Evolutionary conservation across 1,139 yeast species (phyloP).

Genomic region (Zygosaccharomyces pseudobailii): DNA sequence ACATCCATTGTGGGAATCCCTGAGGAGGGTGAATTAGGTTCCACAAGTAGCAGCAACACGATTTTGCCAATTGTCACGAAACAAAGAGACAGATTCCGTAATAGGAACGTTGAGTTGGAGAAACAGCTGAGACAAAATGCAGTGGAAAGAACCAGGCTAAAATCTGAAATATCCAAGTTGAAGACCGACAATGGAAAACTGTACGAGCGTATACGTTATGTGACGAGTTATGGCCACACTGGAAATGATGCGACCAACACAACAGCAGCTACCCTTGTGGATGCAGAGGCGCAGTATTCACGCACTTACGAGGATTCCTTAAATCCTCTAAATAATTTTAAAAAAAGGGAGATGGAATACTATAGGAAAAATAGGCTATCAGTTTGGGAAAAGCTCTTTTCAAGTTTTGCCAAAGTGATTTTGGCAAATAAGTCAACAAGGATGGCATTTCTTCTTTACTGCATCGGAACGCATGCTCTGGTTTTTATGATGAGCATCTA

Average conservation of each 20-base stretch:
- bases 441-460: conserved; percentile 67
- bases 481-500: conserved; percentile 64
- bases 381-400: conserved; percentile 73
- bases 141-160: conserved; percentile 52
- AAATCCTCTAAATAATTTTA: conserved; percentile 81
- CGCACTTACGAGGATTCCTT: conserved; percentile 69
- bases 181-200: conserved; percentile 73
- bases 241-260: conserved; percentile 13
- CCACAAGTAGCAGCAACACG: conserved; percentile 33
- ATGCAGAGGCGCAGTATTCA: conserved; percentile 57
- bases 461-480: conserved; percentile 67
- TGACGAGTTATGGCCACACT: conserved; percentile 48
- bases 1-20: conserved; percentile 47
- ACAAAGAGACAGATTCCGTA: conserved; percentile 88
- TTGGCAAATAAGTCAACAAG: conserved; percentile 71
- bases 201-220: conserved; percentile 74
- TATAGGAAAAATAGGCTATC: conserved; percentile 62
- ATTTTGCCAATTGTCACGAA: conserved; percentile 86
- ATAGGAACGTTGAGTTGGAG: conserved; percentile 75
- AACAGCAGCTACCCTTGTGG: conserved; percentile 20
- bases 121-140: conserved; percentile 65
- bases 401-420: conserved; percentile 67
- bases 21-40: conserved; percentile 29
- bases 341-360: conserved; percentile 72
- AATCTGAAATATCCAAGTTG: conserved; percentile 57